Percentiles rank a stretch among this genome's conserved stretches.
These are phyloP conservation scores for Chenopodium album DNA, from an alignment of 148 eudicot genomes.

Conservation along the genomic window DNA sequence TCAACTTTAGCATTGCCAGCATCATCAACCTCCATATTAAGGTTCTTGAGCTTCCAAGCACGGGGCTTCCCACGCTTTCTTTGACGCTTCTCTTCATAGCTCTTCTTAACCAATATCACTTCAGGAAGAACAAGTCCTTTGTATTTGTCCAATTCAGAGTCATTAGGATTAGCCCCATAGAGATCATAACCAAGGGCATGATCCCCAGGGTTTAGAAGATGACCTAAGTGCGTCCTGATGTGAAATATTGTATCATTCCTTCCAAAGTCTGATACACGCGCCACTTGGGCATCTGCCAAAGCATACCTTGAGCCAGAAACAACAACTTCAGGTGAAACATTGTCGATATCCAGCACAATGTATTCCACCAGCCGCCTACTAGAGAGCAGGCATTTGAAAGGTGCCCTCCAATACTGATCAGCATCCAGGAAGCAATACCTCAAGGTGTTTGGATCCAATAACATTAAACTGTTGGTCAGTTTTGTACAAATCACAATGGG, in stretches of 20 bases:
- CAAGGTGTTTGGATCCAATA: conserved; percentile 54
- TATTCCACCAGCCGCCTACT: conserved; percentile 60
- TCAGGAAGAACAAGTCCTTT: conserved; percentile 55
- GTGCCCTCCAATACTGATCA: conserved; percentile 56
- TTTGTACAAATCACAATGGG: conserved; percentile 67
- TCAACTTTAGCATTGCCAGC: conserved; percentile 36
- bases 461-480: conserved; percentile 44
- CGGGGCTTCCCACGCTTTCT: conserved; percentile 65
- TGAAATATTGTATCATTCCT: conserved; percentile 51
- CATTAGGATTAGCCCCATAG: conserved; percentile 55
- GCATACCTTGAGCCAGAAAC: conserved; percentile 60
- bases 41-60: conserved; percentile 73
- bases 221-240: conserved; percentile 66
- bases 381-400: conserved; percentile 42
- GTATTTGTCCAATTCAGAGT: conserved; percentile 61
- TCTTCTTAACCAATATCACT: conserved; percentile 62
- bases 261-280: conserved; percentile 69
- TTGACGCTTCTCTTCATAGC: conserved; percentile 67
- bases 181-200: conserved; percentile 75
- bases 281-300: conserved; percentile 62
- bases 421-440: conserved; percentile 52
- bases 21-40: conserved; percentile 61
- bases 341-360: conserved; percentile 47
- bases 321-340: conserved; percentile 42
- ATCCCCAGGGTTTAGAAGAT: conserved; percentile 57